These are phyloP conservation scores for Hyaloscypha finlandica DNA, from an alignment of 495 filamentous ascomycete species.

Conservation along the genomic window DNA sequence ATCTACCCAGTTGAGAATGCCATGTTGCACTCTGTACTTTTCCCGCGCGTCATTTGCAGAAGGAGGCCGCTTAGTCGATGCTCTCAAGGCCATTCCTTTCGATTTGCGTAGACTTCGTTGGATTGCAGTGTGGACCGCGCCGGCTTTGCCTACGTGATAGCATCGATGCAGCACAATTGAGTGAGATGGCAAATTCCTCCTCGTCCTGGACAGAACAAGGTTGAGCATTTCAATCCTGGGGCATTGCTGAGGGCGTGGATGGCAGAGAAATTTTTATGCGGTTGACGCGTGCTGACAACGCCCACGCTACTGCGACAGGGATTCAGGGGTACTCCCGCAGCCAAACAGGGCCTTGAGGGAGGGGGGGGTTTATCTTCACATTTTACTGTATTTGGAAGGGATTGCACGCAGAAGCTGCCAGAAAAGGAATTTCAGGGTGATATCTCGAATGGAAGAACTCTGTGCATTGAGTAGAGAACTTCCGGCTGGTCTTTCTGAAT, in stretches of 20 bases:
- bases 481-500: too few relatives aligned
- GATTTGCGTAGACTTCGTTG: slow-evolving; percentile 28
- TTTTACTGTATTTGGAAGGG: too few relatives aligned
- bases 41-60: slow-evolving; percentile 17
- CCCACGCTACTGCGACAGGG: neutral
- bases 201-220: slow-evolving; percentile 14
- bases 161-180: slow-evolving; percentile 7
- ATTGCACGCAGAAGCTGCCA: too few relatives aligned
- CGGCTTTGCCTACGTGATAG: slow-evolving; percentile 28
- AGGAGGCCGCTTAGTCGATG: slow-evolving; percentile 5
- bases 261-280: neutral
- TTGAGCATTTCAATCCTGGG: slow-evolving; percentile 18
- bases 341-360: neutral
- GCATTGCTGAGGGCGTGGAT: neutral
- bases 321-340: neutral
- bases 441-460: neutral
- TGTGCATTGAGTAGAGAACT: neutral
- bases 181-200: neutral
- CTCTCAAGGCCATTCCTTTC: slow-evolving; percentile 28
- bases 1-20: neutral
- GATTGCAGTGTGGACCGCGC: slow-evolving; percentile 31
- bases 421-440: neutral
- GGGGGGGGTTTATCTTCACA: too few relatives aligned
- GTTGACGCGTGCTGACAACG: neutral
- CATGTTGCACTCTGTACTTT: slow-evolving; percentile 19